Evolutionary conservation across 1,139 yeast species (phyloP).

Genomic region (Geotrichum restrictum): DNA sequence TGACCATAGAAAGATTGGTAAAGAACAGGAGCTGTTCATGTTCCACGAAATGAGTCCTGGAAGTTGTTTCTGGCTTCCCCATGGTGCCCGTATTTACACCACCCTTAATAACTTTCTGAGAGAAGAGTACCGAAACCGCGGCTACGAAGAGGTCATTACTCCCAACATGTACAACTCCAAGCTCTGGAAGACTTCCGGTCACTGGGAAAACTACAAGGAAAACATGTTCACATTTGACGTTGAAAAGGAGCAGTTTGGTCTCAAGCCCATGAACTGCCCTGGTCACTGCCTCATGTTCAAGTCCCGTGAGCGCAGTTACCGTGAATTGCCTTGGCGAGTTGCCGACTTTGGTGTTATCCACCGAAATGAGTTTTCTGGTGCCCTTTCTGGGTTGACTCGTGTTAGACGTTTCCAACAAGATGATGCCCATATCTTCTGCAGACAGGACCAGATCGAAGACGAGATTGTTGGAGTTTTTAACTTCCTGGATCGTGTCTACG

Average conservation of each 20-base stretch:
- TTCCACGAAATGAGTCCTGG: slow-evolving; percentile 98
- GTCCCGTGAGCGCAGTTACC: slow-evolving; percentile 82
- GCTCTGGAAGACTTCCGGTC: slow-evolving; percentile 97
- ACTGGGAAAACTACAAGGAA: slow-evolving; percentile 95
- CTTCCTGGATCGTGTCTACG: slow-evolving; percentile 73
- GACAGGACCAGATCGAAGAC: slow-evolving; percentile 74
- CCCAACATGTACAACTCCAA: slow-evolving; percentile 96
- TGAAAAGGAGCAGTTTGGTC: slow-evolving; percentile 77
- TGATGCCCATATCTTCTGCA: slow-evolving; percentile 96
- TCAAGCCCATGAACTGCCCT: slow-evolving; percentile 98
- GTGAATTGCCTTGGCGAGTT: slow-evolving; percentile 93
- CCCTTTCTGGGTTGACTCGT: slow-evolving; percentile 82
- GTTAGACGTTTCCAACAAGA: slow-evolving; percentile 98
- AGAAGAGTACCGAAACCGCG: slow-evolving; percentile 81
- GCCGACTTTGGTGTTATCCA: slow-evolving; percentile 95
- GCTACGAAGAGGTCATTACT: slow-evolving; percentile 95
- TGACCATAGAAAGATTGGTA: slow-evolving; percentile 96
- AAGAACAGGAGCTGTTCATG: slow-evolving; percentile 90
- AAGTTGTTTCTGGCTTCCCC: slow-evolving; percentile 94
- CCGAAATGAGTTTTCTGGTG: slow-evolving; percentile 94
- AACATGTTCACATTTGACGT: slow-evolving; percentile 96
- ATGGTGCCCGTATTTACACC: slow-evolving; percentile 94
- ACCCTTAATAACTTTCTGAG: slow-evolving; percentile 73
- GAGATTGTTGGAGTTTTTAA: slow-evolving; percentile 80
- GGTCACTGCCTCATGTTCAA: slow-evolving; percentile 92